These are phyloP conservation scores for Sphagnum magellanicum DNA, from an alignment of 228 moss, liverwort and hornwort species.

Conservation along the genomic window DNA sequence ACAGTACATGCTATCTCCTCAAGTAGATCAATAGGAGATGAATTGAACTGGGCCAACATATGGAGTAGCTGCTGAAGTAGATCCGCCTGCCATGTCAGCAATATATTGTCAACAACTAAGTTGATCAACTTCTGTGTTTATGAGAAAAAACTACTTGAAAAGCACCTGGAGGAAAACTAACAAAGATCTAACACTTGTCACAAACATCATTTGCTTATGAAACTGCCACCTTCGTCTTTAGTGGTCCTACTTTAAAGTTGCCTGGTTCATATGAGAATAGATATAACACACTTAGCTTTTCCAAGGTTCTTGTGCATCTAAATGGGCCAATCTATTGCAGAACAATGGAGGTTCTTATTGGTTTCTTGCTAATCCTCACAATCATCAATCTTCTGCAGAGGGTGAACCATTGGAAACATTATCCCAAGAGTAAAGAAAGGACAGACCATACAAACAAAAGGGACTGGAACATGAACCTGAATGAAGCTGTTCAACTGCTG, in stretches of 20 bases:
- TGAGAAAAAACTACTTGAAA: no score
- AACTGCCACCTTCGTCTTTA: neutral
- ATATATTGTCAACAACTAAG: neutral
- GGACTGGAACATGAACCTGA: conserved; percentile 13
- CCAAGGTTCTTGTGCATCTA: conserved; percentile 65
- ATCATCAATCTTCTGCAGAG: no score
- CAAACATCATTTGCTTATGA: no score
- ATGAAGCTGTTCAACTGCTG: conserved; percentile 50
- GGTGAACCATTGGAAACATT: no score
- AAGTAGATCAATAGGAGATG: conserved; percentile 49
- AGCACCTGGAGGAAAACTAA: no score
- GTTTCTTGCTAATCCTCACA: no score
- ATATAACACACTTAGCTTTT: conserved; percentile 58
- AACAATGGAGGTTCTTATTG: no score
- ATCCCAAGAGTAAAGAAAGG: no score
- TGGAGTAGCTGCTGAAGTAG: conserved; percentile 69
- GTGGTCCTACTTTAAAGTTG: neutral
- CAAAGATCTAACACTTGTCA: no score
- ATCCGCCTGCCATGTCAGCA: conserved; percentile 43
- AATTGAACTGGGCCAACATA: conserved; percentile 52
- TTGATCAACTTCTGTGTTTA: neutral
- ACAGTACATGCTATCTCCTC: conserved; percentile 57
- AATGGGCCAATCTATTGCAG: no score
- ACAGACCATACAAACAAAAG: no score
- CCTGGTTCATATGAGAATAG: neutral